These are phyloP conservation scores for Yamadazyma olivae DNA, from an alignment of 805 yeast genomes.

Conservation along the genomic window DNA sequence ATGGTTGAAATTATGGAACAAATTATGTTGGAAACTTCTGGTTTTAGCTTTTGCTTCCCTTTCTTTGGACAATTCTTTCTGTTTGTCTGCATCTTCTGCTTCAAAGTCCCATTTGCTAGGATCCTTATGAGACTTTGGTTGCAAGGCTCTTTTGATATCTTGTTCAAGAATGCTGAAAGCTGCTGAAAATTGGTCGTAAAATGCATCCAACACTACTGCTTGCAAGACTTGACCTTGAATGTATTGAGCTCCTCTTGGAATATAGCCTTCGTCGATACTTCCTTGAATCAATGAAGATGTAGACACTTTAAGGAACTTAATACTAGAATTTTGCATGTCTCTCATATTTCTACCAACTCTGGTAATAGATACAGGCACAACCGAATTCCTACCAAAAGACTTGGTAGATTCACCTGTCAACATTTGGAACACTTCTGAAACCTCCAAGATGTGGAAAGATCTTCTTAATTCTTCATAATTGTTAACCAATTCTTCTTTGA, in stretches of 20 bases:
- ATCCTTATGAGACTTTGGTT: constrained; percentile 48
- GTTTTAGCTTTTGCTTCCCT: constrained; percentile 65
- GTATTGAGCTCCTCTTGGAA: constrained; percentile 42
- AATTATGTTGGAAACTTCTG: constrained; percentile 87
- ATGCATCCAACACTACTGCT: constrained; percentile 69
- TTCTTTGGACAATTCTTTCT: constrained; percentile 55
- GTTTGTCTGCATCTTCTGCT: constrained; percentile 66
- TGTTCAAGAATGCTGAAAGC: constrained; percentile 67
- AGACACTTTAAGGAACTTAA: constrained; percentile 38
- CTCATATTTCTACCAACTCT: constrained; percentile 67
- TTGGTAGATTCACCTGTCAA: constrained; percentile 83
- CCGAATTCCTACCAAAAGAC: constrained; percentile 62
- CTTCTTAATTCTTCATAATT: constrained; percentile 86
- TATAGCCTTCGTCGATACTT: constrained; percentile 44
- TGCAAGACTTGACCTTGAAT: constrained; percentile 77
- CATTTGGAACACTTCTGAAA: constrained; percentile 77
- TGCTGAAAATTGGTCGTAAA: constrained; percentile 72
- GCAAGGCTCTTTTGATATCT: constrained; percentile 56
- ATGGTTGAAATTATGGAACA: constrained; percentile 78
- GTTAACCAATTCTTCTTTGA: constrained; percentile 80
- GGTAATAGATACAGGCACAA: constrained; percentile 72
- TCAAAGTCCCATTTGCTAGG: constrained; percentile 76
- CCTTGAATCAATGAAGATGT: constrained; percentile 42
- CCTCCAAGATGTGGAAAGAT: constrained; percentile 61
- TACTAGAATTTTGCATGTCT: constrained; percentile 44